Conservation (phyloP, 31 red algal species). For the Odonthalia washingtoniensis region DNA sequence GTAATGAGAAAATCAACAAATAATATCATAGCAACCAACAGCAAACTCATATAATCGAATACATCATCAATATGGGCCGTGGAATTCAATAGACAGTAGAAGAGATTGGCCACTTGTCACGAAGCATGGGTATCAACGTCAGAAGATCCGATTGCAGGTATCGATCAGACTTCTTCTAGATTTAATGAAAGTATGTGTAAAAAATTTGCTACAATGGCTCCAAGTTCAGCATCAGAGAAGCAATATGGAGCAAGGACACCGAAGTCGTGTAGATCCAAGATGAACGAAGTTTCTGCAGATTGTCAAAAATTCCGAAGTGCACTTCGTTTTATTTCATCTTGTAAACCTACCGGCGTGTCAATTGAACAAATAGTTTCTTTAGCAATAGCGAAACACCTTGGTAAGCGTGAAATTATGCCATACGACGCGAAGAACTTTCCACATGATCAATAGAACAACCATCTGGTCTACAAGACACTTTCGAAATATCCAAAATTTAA, state of each 20-base stretch:
- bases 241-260: neutral
- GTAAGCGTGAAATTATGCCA: neutral
- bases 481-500: neutral
- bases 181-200: neutral
- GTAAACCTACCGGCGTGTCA: neutral
- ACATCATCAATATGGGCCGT: neutral
- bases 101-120: neutral
- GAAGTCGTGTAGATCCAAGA: neutral
- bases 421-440: neutral
- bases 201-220: neutral
- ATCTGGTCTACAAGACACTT: neutral
- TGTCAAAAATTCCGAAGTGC: neutral
- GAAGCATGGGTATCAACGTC: neutral
- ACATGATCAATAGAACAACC: neutral
- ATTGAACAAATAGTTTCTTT: neutral
- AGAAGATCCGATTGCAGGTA: neutral
- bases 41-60: no score
- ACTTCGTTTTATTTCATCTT: neutral
- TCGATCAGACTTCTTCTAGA: neutral
- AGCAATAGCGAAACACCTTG: neutral
- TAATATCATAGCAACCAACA: no score
- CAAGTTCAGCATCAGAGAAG: neutral
- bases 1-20: no score
- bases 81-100: neutral
- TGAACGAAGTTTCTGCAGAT: neutral